Conservation (phyloP, 495 filamentous ascomycete genomes). For the Bathelium albidoporum region DNA sequence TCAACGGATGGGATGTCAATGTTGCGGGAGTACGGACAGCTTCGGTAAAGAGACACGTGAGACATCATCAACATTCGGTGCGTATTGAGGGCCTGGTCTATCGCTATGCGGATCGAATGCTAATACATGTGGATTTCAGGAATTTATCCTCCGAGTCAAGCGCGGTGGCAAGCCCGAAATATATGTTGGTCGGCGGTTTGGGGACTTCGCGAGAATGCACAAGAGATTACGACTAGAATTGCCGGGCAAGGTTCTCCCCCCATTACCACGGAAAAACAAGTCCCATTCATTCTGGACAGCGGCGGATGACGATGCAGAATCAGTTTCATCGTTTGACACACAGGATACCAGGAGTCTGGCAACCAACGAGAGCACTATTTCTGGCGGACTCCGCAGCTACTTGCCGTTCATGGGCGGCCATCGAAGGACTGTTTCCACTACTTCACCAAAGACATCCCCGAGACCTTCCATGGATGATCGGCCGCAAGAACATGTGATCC, state of each 20-base stretch:
- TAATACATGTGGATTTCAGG: constrained; percentile 37
- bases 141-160: constrained; percentile 82
- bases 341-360: constrained; percentile 17
- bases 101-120: neutral
- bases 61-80: constrained; percentile 88
- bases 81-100: constrained; percentile 20
- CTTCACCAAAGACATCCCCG: neutral
- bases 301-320: constrained; percentile 57
- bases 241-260: constrained; percentile 80
- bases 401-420: constrained; percentile 19
- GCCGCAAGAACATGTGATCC: constrained; percentile 22
- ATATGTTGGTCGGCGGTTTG: constrained; percentile 76
- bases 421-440: constrained; percentile 16
- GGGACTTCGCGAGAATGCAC: constrained; percentile 73
- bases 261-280: constrained; percentile 86
- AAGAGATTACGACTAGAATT: constrained; percentile 72
- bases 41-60: constrained; percentile 71
- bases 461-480: constrained; percentile 1
- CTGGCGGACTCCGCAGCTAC: constrained; percentile 31
- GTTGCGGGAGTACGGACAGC: constrained; percentile 79
- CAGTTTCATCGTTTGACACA: constrained; percentile 51
- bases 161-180: constrained; percentile 57
- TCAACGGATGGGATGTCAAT: constrained; percentile 96
- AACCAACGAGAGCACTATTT: constrained; percentile 27
- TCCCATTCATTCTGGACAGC: constrained; percentile 40